Percentiles rank a stretch among this genome's conserved stretches.
These are phyloP conservation scores for Aurinia saxatilis DNA, from an alignment of 345 rosid genomes.

Conservation along the genomic window DNA sequence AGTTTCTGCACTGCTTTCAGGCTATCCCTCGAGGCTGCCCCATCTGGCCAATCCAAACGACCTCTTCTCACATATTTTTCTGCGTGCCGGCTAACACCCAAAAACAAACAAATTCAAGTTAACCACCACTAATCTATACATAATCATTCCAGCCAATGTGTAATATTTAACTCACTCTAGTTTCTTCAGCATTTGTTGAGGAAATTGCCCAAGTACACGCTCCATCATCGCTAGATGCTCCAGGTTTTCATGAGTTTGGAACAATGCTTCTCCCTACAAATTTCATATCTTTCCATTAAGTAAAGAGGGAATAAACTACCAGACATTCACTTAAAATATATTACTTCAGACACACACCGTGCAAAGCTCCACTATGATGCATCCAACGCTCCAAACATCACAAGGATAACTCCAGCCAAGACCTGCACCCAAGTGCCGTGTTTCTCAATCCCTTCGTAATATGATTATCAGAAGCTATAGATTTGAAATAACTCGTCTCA, in stretches of 20 bases:
- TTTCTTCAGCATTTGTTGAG: constrained; percentile 63
- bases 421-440: constrained; percentile 30
- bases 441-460: neutral
- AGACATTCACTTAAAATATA: neutral
- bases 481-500: neutral
- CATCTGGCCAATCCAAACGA: constrained; percentile 85
- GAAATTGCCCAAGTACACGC: constrained; percentile 69
- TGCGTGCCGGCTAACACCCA: constrained; percentile 49
- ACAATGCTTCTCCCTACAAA: constrained; percentile 79
- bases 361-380: constrained; percentile 78
- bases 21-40: constrained; percentile 76
- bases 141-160: neutral
- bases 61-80: constrained; percentile 83
- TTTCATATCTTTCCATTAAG: neutral
- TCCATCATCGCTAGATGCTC: constrained; percentile 98
- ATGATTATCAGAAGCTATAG: neutral
- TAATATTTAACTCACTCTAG: constrained; percentile 48
- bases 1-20: constrained; percentile 70
- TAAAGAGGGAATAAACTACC: neutral
- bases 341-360: constrained; percentile 40
- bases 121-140: neutral
- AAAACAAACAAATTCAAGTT: neutral
- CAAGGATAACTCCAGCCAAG: constrained; percentile 92
- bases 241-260: constrained; percentile 85
- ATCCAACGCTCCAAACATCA: constrained; percentile 91